Percentiles rank a stretch among this genome's conserved stretches.
Evolutionary conservation across 2,329 filamentous ascomycete species (phyloP).

Genomic region (Reticulascus tulasneorum): DNA sequence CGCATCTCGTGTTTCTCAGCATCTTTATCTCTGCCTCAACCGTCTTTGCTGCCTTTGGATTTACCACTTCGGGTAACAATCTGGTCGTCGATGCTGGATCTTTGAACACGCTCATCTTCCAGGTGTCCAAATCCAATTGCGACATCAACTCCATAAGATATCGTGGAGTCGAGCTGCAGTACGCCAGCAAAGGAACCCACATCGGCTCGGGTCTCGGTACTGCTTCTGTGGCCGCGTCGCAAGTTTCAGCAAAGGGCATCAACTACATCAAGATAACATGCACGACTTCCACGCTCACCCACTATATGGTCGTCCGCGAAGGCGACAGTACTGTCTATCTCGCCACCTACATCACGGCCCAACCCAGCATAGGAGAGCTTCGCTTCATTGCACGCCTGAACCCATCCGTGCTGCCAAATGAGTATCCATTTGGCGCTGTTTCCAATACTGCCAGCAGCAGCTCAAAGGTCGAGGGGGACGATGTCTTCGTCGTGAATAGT

Average conservation of each 20-base stretch:
- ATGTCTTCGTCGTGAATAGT: constrained; percentile 55
- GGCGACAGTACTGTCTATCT: constrained; percentile 59
- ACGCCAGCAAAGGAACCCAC: constrained; percentile 46
- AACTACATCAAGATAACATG: constrained; percentile 60
- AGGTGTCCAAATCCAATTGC: constrained; percentile 49
- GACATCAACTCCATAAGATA: constrained; percentile 63
- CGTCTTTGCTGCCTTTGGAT: constrained; percentile 37
- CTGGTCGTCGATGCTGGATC: constrained; percentile 46
- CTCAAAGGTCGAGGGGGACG: constrained; percentile 53
- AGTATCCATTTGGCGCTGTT: constrained; percentile 49
- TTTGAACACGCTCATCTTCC: constrained; percentile 45
- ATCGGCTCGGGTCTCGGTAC: constrained; percentile 57
- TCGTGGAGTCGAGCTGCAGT: constrained; percentile 56
- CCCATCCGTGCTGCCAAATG: constrained; percentile 42
- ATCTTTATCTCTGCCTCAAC: constrained; percentile 21
- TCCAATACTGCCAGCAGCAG: constrained; percentile 51
- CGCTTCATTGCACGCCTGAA: constrained; percentile 62
- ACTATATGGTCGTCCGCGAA: constrained; percentile 58
- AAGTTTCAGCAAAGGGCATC: constrained; percentile 23
- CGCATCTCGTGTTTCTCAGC: constrained; percentile 17
- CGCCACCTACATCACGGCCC: constrained; percentile 57
- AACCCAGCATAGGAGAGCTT: constrained; percentile 55
- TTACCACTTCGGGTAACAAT: constrained; percentile 33
- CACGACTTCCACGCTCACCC: constrained; percentile 55
- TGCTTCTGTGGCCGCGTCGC: constrained; percentile 48